Percentiles rank a stretch among this genome's conserved stretches.
These are phyloP conservation scores for Ceratocystiopsis sp. DNA, from an alignment of 2,329 filamentous ascomycete species.

Conservation along the genomic window DNA sequence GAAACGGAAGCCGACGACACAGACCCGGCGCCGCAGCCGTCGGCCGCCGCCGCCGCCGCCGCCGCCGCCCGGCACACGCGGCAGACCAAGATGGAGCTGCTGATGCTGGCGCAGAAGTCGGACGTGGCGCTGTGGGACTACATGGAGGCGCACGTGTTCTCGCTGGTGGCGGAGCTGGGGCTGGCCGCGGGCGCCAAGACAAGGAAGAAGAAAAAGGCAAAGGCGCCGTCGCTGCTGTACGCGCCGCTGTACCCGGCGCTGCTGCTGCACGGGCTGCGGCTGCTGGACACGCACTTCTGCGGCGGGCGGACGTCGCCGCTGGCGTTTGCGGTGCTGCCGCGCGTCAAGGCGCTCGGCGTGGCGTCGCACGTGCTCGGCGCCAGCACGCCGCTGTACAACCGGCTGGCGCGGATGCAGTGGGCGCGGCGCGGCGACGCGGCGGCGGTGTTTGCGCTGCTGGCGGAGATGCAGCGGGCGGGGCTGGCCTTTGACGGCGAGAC, in stretches of 20 bases:
- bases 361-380: conserved; percentile 56
- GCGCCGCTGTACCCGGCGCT: conserved; percentile 48
- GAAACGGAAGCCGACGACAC: background rate
- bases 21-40: conserved; percentile 13
- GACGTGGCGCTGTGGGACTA: conserved; percentile 52
- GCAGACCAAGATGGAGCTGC: conserved; percentile 22
- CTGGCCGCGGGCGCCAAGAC: background rate
- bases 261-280: conserved; percentile 37
- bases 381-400: conserved; percentile 52
- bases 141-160: conserved; percentile 50
- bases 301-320: conserved; percentile 35
- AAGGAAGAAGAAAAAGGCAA: conserved; percentile 16
- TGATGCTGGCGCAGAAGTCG: conserved; percentile 37
- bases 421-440: conserved; percentile 38
- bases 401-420: conserved; percentile 46
- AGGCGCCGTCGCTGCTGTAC: conserved; percentile 26
- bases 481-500: conserved; percentile 38
- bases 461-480: conserved; percentile 49
- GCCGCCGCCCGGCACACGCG: conserved; percentile 2
- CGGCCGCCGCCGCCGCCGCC: conserved; percentile 29
- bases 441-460: conserved; percentile 36
- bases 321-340: conserved; percentile 44
- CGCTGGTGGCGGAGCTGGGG: conserved; percentile 32
- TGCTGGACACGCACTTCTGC: conserved; percentile 39
- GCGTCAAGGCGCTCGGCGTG: conserved; percentile 49